These are phyloP conservation scores for Dipodascopsis uninucleata DNA, from an alignment of 805 yeast genomes.

Conservation along the genomic window DNA sequence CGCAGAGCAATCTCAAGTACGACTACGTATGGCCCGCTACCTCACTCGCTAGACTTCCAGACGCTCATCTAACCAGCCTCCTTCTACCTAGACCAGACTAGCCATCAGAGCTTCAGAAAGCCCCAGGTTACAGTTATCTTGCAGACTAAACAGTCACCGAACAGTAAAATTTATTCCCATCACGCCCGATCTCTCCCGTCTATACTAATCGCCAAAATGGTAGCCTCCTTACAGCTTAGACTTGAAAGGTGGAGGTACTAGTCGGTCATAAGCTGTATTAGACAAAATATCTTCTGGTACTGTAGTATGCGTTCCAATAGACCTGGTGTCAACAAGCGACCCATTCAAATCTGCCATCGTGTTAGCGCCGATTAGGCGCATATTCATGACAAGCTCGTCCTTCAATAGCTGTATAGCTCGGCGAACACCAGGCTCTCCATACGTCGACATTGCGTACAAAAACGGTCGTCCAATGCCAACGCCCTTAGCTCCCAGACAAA, in stretches of 20 bases:
- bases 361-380: conserved; percentile 75
- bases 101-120: too few species aligned
- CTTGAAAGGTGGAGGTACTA: conserved; percentile 52
- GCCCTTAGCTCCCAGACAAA: conserved; percentile 73
- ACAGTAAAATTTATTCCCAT: too few species aligned
- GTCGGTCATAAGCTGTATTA: conserved; percentile 52
- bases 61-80: too few species aligned
- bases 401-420: conserved; percentile 63
- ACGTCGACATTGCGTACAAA: conserved; percentile 71
- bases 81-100: too few species aligned
- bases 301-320: conserved; percentile 39
- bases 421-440: conserved; percentile 70
- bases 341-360: conserved; percentile 58
- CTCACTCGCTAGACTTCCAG: too few species aligned
- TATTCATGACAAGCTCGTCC: conserved; percentile 69
- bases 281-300: conserved; percentile 58
- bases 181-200: too few species aligned
- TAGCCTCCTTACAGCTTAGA: conserved; percentile 33
- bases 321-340: conserved; percentile 54
- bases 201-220: too few species aligned
- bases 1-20: too few species aligned
- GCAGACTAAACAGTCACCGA: too few species aligned
- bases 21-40: too few species aligned
- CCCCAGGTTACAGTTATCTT: too few species aligned
- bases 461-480: conserved; percentile 75